A percentile compares a stretch with the other conserved stretches of the same genome.
These are phyloP conservation scores for Botrytis pseudocinerea DNA, from an alignment of 2,329 filamentous ascomycete species.

Conservation along the genomic window DNA sequence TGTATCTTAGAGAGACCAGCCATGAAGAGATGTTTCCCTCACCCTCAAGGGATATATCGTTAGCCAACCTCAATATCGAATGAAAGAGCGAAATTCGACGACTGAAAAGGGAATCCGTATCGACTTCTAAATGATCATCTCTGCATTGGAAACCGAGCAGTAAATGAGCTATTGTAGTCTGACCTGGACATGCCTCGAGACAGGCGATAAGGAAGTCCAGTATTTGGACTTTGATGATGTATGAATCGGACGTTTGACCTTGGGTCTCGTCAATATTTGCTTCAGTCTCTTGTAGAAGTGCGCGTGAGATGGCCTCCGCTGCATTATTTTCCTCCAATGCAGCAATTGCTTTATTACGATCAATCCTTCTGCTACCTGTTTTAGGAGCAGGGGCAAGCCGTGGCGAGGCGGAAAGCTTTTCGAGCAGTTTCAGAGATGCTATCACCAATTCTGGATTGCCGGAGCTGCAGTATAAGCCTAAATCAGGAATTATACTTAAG, in stretches of 20 bases:
- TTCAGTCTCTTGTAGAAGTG: conserved; percentile 68
- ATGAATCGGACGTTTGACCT: conserved; percentile 68
- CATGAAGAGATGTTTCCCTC: conserved; percentile 61
- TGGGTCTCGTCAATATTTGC: conserved; percentile 71
- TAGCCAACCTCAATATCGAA: conserved; percentile 69
- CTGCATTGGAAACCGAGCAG: conserved; percentile 84
- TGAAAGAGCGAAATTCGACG: conserved; percentile 79
- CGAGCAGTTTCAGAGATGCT: conserved; percentile 76
- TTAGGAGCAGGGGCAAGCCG: conserved; percentile 47
- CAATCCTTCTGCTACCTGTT: conserved; percentile 37
- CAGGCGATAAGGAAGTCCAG: conserved; percentile 84
- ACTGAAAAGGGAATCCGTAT: conserved; percentile 69
- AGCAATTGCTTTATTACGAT: conserved; percentile 82
- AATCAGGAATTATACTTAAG: conserved; percentile 73
- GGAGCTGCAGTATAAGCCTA: conserved; percentile 84
- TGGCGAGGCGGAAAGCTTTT: conserved; percentile 81
- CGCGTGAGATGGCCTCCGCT: conserved; percentile 74
- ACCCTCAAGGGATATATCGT: conserved; percentile 63
- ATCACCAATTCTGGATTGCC: conserved; percentile 79
- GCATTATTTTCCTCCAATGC: conserved; percentile 72
- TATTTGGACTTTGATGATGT: conserved; percentile 79
- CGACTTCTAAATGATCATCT: conserved; percentile 67
- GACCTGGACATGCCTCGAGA: conserved; percentile 69
- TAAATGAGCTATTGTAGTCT: conserved; percentile 86
- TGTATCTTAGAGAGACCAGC: conserved; percentile 68